These are phyloP conservation scores for Dioscorea zingiberensis DNA, from an alignment of 106 monocot genomes.

Conservation along the genomic window DNA sequence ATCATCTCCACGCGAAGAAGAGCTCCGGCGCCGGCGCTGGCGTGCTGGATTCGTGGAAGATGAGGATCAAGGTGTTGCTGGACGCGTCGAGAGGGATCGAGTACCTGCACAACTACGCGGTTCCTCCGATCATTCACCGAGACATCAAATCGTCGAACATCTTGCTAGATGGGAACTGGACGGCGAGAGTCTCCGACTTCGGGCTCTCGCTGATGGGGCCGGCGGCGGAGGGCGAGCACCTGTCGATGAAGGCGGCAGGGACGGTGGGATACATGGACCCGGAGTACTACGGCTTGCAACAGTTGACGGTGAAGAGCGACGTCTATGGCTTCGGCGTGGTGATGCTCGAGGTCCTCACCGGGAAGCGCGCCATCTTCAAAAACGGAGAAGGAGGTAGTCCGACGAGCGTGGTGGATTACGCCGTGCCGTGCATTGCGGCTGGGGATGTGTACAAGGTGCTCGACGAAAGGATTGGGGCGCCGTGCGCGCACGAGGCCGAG, in stretches of 20 bases:
- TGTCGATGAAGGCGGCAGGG: conserved; percentile 47
- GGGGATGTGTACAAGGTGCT: conserved; percentile 50
- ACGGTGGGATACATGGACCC: conserved; percentile 96
- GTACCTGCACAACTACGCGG: conserved; percentile 62
- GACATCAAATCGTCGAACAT: conserved; percentile 77
- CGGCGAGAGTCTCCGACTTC: conserved; percentile 58
- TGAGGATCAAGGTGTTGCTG: conserved; percentile 31
- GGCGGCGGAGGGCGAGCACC: conserved; percentile 21
- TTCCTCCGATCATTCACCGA: conserved; percentile 62
- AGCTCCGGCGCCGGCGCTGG: not conserved
- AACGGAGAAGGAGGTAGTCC: conserved; percentile 24
- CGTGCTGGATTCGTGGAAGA: conserved; percentile 34
- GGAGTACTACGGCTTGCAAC: conserved; percentile 77
- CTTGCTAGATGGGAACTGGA: conserved; percentile 26
- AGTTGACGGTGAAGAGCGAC: conserved; percentile 81
- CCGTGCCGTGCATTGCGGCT: conserved; percentile 41
- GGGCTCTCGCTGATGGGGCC: conserved; percentile 62
- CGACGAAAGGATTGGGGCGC: conserved; percentile 34
- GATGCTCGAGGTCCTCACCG: conserved; percentile 75
- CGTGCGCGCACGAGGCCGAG: conserved; percentile 41
- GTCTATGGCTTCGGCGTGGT: conserved; percentile 87
- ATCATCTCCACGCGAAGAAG: conserved; percentile 1
- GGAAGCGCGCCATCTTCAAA: conserved; percentile 48
- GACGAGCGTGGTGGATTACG: conserved; percentile 63
- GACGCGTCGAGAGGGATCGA: conserved; percentile 60